These are phyloP conservation scores for Niveomyces coronatus DNA, from an alignment of 2,329 filamentous ascomycete species.

Conservation along the genomic window DNA sequence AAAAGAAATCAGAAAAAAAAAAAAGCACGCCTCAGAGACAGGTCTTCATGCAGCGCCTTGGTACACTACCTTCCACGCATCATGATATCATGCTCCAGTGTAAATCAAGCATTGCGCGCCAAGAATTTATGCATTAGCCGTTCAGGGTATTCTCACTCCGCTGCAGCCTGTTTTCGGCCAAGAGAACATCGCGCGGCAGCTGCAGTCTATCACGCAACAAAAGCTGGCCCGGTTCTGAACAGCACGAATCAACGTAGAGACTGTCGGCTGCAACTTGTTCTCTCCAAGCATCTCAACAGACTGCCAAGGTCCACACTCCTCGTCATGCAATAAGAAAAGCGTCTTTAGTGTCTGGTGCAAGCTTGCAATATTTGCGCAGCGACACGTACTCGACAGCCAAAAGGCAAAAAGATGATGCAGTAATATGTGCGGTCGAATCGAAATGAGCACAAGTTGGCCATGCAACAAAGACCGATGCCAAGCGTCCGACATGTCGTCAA, in stretches of 20 bases:
- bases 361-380: not conserved
- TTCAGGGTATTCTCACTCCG: not conserved
- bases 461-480: slow-evolving; percentile 1
- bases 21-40: too few species aligned
- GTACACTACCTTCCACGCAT: slow-evolving; percentile 10
- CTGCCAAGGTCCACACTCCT: too few species aligned
- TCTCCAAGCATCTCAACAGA: too few species aligned
- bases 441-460: slow-evolving; percentile 8
- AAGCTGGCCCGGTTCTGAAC: too few species aligned
- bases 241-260: too few species aligned
- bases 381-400: not conserved
- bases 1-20: too few species aligned
- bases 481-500: not conserved
- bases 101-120: slow-evolving; percentile 4
- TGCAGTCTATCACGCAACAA: too few species aligned
- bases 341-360: not conserved
- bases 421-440: slow-evolving; percentile 11
- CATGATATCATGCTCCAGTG: not conserved
- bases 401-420: slow-evolving; percentile 1
- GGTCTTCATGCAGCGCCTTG: slow-evolving; percentile 1
- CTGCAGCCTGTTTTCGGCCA: not conserved
- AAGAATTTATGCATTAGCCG: not conserved
- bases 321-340: too few species aligned
- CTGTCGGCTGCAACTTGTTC: too few species aligned
- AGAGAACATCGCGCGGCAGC: not conserved